Base-by-base conservation (phyloP, 345 rosid genomes). In the Hypericum androsaemum region DNA sequence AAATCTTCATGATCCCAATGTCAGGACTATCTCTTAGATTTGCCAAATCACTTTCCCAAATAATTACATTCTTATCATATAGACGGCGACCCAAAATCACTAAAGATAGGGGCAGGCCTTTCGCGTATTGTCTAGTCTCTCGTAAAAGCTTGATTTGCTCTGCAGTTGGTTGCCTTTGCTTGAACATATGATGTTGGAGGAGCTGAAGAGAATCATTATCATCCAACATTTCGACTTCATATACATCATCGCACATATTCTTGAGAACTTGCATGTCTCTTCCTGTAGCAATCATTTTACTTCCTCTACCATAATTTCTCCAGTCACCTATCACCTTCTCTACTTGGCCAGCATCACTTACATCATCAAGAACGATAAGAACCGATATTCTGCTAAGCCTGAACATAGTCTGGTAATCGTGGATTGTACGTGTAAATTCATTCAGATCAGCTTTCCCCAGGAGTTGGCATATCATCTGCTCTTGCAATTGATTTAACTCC, bases 41-140 rank as follows among this genome's bases (percentile, higher is more conserved):
- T 15, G 15, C 35, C 36, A 47, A 11, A 3, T 22, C 52, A 47
- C 52, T 47, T 22, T 47, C 52, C 52, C 52, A 47, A 7, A 47
- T 8, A 7, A 5, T 7, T 47, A 17, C 12, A 22, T 11, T 16
- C 16, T 47, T 47, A 5, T 15, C 36, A 22, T 22, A 15, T 7
- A 47, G 32, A 13, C 8, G 8, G 1, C 32, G 22, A 22, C 52
- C 52, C 52, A 47, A 35, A 47, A 47, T 35, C 22, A 13, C 52
- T 7, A 47, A 15, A 14, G 52, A 22, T 47, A 47, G 12, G 8
- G 52, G 52, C 9, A 47, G 52, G 6, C 52, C 52, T 1, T 10
- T 5, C 15, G 32, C 15, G 16, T 14, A 47, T 15, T 47, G 7
- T 15, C 6, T 8, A 0, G 12, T 35, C 1, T 11, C 1, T 47